Percentiles rank a stretch among this genome's conserved stretches.
Evolutionary conservation across 352 stramenopile species (phyloP).

Genomic region (Plasmopara halstedii): DNA sequence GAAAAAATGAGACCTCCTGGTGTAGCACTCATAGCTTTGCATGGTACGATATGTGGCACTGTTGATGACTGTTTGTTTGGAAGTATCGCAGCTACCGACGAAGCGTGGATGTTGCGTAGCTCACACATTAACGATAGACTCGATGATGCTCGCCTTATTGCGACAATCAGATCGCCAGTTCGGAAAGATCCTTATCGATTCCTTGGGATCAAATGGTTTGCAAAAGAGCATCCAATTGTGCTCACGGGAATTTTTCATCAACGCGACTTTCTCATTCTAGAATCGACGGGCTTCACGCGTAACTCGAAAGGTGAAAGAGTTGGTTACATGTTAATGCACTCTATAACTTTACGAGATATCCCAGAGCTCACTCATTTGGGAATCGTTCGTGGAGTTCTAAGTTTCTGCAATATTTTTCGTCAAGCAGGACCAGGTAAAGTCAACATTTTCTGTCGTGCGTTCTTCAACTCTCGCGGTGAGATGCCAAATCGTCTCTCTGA

Average conservation of each 20-base stretch:
- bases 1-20: constrained; percentile 25
- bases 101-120: constrained; percentile 34
- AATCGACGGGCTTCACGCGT: constrained; percentile 10
- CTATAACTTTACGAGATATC: constrained; percentile 25
- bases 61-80: constrained; percentile 49
- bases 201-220: constrained; percentile 50
- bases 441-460: constrained; percentile 42
- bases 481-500: constrained; percentile 37
- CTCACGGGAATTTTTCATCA: constrained; percentile 33
- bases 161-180: constrained; percentile 25
- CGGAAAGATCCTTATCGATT: constrained; percentile 33
- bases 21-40: constrained; percentile 30
- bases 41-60: constrained; percentile 30
- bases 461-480: constrained; percentile 38
- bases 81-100: no score
- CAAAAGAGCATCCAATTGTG: constrained; percentile 30
- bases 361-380: constrained; percentile 34
- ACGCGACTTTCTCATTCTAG: constrained; percentile 38
- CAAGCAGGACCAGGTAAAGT: constrained; percentile 17
- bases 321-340: no score
- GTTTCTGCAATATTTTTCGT: constrained; percentile 46
- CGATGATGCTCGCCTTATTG: constrained; percentile 37
- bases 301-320: constrained; percentile 23
- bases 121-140: constrained; percentile 40
- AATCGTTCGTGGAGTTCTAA: constrained; percentile 36